Conservation (phyloP, 192 early-diverging fungal genomes). For the Helicostylum pulchrum region DNA sequence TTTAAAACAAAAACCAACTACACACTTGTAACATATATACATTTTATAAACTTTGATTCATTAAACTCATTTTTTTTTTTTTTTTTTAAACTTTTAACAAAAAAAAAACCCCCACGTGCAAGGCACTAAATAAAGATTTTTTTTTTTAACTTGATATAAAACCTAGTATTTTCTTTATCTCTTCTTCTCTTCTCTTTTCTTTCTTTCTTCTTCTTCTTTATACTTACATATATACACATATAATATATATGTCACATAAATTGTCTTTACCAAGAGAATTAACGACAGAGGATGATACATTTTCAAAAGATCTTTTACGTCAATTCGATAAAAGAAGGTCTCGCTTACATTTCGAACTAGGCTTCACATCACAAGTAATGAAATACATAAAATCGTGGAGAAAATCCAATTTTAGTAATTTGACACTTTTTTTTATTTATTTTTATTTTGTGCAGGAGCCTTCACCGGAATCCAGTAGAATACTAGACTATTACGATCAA, state of each 20-base stretch:
- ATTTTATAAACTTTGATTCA: constrained; percentile 7
- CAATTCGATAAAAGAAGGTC: constrained; percentile 30
- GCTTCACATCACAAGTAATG: constrained; percentile 6
- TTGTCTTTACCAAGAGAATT: constrained; percentile 7
- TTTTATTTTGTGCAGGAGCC: constrained; percentile 1
- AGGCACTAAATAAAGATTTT: constrained; percentile 12
- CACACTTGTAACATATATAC: not conserved
- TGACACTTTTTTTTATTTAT: constrained; percentile 19
- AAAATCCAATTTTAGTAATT: constrained; percentile 9
- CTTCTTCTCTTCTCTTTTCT: not conserved
- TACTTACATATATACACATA: too few relatives aligned
- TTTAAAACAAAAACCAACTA: not conserved
- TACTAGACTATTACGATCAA: constrained; percentile 1
- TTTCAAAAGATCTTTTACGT: constrained; percentile 26
- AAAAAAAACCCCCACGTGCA: not conserved
- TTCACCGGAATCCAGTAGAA: constrained; percentile 1
- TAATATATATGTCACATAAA: not conserved
- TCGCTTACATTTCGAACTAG: constrained; percentile 19
- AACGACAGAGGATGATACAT: constrained; percentile 9
- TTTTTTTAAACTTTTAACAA: constrained; percentile 5
- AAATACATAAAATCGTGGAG: not conserved
- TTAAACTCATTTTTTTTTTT: not conserved
- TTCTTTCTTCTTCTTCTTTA: constrained; percentile 4
- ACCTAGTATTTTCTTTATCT: not conserved
- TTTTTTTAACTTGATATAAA: constrained; percentile 13